Conservation (phyloP, 1,284 basidiomycete genomes). For the Laetiporus sulphureus region DNA sequence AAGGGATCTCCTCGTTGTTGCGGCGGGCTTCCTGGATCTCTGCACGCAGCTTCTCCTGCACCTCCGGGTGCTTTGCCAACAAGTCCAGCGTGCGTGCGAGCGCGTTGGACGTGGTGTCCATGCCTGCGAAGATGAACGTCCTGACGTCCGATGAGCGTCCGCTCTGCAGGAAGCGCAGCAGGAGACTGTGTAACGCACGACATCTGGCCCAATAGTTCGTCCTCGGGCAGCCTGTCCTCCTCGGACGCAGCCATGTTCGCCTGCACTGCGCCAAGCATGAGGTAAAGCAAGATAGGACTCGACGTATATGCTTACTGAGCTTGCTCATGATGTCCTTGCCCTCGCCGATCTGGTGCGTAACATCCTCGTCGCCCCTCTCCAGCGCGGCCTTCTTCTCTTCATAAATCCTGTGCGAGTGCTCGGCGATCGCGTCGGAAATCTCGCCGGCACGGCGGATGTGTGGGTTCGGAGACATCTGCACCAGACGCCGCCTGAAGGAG, state of each 20-base stretch:
- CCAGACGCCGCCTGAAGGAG: conserved; percentile 9
- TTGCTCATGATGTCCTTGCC: conserved; percentile 27
- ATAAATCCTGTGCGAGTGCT: conserved; percentile 12
- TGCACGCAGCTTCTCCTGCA: conserved; percentile 10
- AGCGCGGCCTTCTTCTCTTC: conserved; percentile 19
- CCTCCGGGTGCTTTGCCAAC: conserved; percentile 9
- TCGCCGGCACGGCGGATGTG: conserved; percentile 10
- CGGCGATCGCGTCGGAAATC: conserved; percentile 16
- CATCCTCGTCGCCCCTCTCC: conserved; percentile 19
- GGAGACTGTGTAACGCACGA: conserved; percentile 12
- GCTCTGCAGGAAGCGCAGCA: conserved; percentile 12
- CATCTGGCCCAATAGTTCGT: conserved; percentile 22
- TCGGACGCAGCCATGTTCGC: conserved; percentile 17
- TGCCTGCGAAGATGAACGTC: conserved; percentile 10
- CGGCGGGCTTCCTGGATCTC: conserved; percentile 7
- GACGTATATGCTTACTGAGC: conserved; percentile 16
- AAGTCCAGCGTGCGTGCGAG: conserved; percentile 8
- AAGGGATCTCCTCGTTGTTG: conserved; percentile 6
- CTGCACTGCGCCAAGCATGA: conserved; percentile 2
- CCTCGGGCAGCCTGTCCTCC: conserved; percentile 21
- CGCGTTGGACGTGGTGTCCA: conserved; percentile 10
- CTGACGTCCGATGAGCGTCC: neutral
- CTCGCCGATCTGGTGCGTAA: conserved; percentile 21
- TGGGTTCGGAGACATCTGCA: conserved; percentile 13
- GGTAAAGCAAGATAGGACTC: neutral